Percentiles rank a stretch among this genome's conserved stretches.
phyloP scores from a whole-genome alignment of 371 early-diverging fungal genomes.

The Rhizomucor pusillus region DNA sequence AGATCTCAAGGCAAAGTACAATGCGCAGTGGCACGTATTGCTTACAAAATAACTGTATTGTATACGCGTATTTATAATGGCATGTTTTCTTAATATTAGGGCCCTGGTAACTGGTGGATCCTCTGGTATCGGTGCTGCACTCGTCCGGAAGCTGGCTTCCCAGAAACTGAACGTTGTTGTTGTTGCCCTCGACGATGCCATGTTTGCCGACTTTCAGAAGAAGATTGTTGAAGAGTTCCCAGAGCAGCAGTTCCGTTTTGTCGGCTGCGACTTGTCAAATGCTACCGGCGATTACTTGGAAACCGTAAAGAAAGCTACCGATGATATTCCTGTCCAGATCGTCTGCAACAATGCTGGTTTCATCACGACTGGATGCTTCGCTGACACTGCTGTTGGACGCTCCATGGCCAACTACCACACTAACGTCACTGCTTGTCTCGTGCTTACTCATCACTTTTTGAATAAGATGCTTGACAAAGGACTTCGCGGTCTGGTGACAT shows the following conservation, averaged over 20 bases:
- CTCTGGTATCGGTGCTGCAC: slow-evolving; percentile 63
- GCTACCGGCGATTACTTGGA: slow-evolving; percentile 43
- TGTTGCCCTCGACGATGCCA: slow-evolving; percentile 53
- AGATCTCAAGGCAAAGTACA: slow-evolving; percentile 57
- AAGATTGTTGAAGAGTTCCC: slow-evolving; percentile 45
- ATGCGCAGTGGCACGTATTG: slow-evolving; percentile 53
- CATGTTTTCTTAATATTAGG: slow-evolving; percentile 16
- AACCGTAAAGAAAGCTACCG: slow-evolving; percentile 39
- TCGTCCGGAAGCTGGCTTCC: slow-evolving; percentile 51
- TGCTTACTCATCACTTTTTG: slow-evolving; percentile 55
- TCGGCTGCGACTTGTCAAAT: slow-evolving; percentile 51
- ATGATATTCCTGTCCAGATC: slow-evolving; percentile 51
- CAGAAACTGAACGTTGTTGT: slow-evolving; percentile 61
- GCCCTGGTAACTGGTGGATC: slow-evolving; percentile 57
- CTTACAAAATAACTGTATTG: neutral
- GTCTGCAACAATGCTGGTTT: slow-evolving; percentile 68
- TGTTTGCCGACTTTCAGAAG: slow-evolving; percentile 37
- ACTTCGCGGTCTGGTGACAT: slow-evolving; percentile 47
- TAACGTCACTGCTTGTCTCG: slow-evolving; percentile 50
- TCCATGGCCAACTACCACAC: slow-evolving; percentile 54
- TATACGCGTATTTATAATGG: neutral
- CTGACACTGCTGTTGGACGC: slow-evolving; percentile 36
- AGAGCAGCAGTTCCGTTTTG: slow-evolving; percentile 45
- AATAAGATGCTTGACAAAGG: slow-evolving; percentile 43
- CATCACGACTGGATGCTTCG: slow-evolving; percentile 57